A percentile compares a stretch with the other conserved stretches of the same genome.
Evolutionary conservation across 2,329 filamentous ascomycete species (phyloP).

Genomic region (Xylaria hypoxylon): DNA sequence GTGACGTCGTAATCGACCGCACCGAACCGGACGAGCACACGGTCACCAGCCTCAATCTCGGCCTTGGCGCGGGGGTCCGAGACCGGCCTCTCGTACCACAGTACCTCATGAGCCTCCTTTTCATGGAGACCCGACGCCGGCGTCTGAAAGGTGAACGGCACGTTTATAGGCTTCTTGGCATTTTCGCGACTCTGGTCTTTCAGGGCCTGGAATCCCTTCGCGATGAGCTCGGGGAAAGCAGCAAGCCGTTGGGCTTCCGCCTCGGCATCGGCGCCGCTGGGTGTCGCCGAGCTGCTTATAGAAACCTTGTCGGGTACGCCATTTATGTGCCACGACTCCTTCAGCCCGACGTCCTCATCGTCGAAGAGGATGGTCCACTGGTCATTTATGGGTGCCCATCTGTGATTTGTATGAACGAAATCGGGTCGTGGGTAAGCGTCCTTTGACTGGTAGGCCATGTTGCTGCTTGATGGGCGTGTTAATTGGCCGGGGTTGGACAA

Average conservation of each 20-base stretch:
- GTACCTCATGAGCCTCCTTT: constrained; percentile 71
- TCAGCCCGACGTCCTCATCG: constrained; percentile 69
- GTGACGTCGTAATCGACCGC: constrained; percentile 72
- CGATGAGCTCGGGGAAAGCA: constrained; percentile 61
- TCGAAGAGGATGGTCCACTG: constrained; percentile 74
- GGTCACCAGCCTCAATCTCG: constrained; percentile 56
- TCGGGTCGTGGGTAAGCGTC: constrained; percentile 71
- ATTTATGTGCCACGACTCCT: constrained; percentile 63
- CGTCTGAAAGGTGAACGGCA: constrained; percentile 75
- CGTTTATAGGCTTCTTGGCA: constrained; percentile 65
- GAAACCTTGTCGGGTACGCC: constrained; percentile 60
- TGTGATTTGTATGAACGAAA: constrained; percentile 66
- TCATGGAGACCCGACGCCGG: constrained; percentile 72
- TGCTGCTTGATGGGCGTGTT: constrained; percentile 10
- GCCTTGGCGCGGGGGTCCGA: constrained; percentile 60
- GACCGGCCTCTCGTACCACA: constrained; percentile 73
- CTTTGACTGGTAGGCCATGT: constrained; percentile 49
- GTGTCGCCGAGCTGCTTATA: constrained; percentile 41
- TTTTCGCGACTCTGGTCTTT: constrained; percentile 51
- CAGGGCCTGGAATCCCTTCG: constrained; percentile 57
- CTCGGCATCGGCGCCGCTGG: constrained; percentile 46
- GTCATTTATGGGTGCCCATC: constrained; percentile 72
- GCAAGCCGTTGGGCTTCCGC: constrained; percentile 61
- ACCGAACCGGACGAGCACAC: constrained; percentile 66
- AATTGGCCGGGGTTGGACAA: constrained; percentile 1